Base-by-base conservation (phyloP, 2,329 filamentous ascomycete genomes). In the Trichoderma atrobrunneum region DNA sequence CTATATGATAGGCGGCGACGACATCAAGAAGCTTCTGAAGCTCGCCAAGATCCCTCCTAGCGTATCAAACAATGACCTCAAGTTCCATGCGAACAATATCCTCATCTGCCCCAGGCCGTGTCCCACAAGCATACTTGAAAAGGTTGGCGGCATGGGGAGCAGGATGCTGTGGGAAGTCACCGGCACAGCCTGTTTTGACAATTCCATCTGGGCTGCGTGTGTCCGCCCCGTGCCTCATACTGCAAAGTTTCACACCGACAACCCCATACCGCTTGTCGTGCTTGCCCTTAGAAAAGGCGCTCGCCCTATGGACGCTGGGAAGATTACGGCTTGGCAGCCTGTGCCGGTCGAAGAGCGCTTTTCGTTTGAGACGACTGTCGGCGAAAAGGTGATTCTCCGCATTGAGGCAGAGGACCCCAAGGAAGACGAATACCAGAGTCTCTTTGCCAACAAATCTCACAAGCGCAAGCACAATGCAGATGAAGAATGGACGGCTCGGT, bases 51-150 rank as follows among this genome's bases (percentile, higher is more conserved):
- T 93, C 24, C 91, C 91, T 5, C 78, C 84, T 5, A 87, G 87
- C 72, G 83, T 90, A 69, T 85, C 89, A 32, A 90, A 92, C 65
- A 86, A 88, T 67, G 93, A 97, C 66, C 84, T 97, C 74, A 94
- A 93, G 75, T 89, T 90, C 74, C 91, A 97, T 77, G 95, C 92
- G 60, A 97, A 97, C 82, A 95, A 92, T 81, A 95, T 99, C 76
- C 87, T 98, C 77, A 98, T 99, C 78, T 92, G 92, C 48, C 91
- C 94, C 1, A 90, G 92, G 12, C 90, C 92, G 0, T 93, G 92
- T 64, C 89, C 92, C 3, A 85, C 87, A 65, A 88, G 87, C 74
- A 91, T 97, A 26, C 84, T 98, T 36, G 88, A 92, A 67, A 96
- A 94, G 80, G 92, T 96, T 12, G 96, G 96, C 56, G 95, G 95